Evolutionary conservation across 2,329 filamentous ascomycete species (phyloP).

Genomic region (Aspergillus sp.): DNA sequence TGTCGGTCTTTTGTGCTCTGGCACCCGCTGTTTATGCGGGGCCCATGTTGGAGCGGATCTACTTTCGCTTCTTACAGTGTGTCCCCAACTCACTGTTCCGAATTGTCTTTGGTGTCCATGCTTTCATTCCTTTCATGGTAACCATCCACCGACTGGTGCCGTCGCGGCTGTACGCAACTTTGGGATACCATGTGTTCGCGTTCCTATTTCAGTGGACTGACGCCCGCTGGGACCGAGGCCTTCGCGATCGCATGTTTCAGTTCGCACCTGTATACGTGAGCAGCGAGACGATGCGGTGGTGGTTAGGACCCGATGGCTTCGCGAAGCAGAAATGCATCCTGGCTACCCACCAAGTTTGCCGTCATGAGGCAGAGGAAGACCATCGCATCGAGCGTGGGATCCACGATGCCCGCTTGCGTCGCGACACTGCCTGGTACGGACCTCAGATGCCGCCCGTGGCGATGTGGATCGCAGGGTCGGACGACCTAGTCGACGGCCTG

Average conservation of each 20-base stretch:
- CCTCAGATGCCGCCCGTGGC: conserved; percentile 71
- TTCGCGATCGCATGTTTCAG: conserved; percentile 78
- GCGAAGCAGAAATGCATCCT: conserved; percentile 79
- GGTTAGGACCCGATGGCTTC: conserved; percentile 83
- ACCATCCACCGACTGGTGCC: conserved; percentile 62
- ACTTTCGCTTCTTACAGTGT: conserved; percentile 83
- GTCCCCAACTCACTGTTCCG: conserved; percentile 71
- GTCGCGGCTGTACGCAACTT: conserved; percentile 61
- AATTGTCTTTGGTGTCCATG: conserved; percentile 79
- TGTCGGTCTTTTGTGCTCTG: conserved; percentile 84
- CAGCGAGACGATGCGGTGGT: conserved; percentile 89
- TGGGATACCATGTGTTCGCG: conserved; percentile 83
- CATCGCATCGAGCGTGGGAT: conserved; percentile 15
- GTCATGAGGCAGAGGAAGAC: conserved; percentile 47
- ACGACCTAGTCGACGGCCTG: conserved; percentile 75
- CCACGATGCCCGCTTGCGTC: conserved; percentile 6
- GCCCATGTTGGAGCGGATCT: conserved; percentile 73
- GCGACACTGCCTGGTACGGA: conserved; percentile 69
- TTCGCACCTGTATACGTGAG: conserved; percentile 88
- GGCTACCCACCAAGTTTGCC: conserved; percentile 63
- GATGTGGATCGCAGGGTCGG: conserved; percentile 76
- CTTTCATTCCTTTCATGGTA: conserved; percentile 93
- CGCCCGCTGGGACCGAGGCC: conserved; percentile 68
- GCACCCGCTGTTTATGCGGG: conserved; percentile 88
- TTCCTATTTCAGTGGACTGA: conserved; percentile 89